phyloP scores from a whole-genome alignment of 371 early-diverging fungal species.

The Lichtheimia ornata region DNA sequence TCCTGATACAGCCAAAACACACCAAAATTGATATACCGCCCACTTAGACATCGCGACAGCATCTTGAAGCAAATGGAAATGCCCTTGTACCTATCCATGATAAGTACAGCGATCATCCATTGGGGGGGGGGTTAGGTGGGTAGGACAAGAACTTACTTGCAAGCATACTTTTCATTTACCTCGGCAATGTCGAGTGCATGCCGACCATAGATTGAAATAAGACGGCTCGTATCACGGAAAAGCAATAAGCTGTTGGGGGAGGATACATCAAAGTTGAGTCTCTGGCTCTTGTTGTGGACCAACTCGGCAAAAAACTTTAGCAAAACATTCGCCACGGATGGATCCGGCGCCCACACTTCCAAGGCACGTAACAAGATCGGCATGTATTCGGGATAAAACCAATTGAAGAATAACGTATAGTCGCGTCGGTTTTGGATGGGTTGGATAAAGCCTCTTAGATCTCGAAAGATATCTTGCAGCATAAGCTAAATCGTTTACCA shows the following conservation, averaged over 20 bases:
- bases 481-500: conserved; percentile 18
- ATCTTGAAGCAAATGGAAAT: conserved; percentile 76
- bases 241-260: conserved; percentile 87
- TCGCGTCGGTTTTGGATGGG: conserved; percentile 65
- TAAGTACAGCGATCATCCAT: no score
- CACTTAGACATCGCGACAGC: conserved; percentile 68
- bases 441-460: conserved; percentile 77
- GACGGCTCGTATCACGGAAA: conserved; percentile 82
- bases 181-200: conserved; percentile 28
- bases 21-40: conserved; percentile 89
- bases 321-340: conserved; percentile 62
- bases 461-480: conserved; percentile 71
- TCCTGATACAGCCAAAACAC: conserved; percentile 89
- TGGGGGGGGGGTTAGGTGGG: no score
- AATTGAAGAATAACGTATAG: conserved; percentile 79
- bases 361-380: conserved; percentile 65
- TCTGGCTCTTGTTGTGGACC: conserved; percentile 76
- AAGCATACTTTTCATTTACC: conserved; percentile 29
- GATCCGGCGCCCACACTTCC: conserved; percentile 69
- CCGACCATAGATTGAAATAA: conserved; percentile 46
- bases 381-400: conserved; percentile 76
- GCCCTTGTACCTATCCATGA: conserved; percentile 72
- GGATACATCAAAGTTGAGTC: conserved; percentile 82
- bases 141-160: conserved; percentile 10
- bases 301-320: conserved; percentile 81